These are phyloP conservation scores for Cryptosporidium sp. DNA, from an alignment of 169 alveolate species.

Conservation along the genomic window DNA sequence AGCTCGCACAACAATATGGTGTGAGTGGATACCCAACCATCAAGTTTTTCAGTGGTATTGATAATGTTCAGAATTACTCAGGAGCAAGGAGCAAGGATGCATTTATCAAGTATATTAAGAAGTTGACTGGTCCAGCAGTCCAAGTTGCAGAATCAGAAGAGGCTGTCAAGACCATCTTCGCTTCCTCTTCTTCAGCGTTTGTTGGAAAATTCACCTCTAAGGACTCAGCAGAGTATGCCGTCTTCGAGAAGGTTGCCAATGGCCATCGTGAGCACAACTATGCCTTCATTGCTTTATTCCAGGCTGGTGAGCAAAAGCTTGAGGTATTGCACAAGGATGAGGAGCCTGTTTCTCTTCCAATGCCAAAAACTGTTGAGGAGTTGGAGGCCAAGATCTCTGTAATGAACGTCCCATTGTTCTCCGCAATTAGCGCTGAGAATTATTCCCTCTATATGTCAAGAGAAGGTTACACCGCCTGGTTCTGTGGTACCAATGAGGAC, in stretches of 20 bases:
- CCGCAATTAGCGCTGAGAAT: slow-evolving; percentile 81
- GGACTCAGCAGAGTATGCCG: slow-evolving; percentile 34
- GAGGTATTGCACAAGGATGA: slow-evolving; percentile 78
- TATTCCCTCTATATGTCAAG: slow-evolving; percentile 79
- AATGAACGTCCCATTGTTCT: slow-evolving; percentile 81
- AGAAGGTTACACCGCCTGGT: slow-evolving; percentile 78
- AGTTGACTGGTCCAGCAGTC: slow-evolving; percentile 90
- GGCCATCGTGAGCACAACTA: slow-evolving; percentile 71
- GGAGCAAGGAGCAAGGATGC: slow-evolving; percentile 91
- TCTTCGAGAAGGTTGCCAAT: slow-evolving; percentile 61
- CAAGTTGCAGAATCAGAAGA: slow-evolving; percentile 66
- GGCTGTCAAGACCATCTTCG: slow-evolving; percentile 18
- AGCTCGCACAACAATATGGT: slow-evolving; percentile 83
- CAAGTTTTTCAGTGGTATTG: slow-evolving; percentile 81
- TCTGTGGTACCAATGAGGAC: slow-evolving; percentile 79
- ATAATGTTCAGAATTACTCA: slow-evolving; percentile 78
- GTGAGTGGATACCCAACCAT: slow-evolving; percentile 89
- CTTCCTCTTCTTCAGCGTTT: slow-evolving; percentile 58
- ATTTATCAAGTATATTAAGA: slow-evolving; percentile 88
- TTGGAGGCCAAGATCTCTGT: slow-evolving; percentile 76
- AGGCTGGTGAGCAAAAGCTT: slow-evolving; percentile 47
- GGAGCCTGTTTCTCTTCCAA: slow-evolving; percentile 75
- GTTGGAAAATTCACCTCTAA: slow-evolving; percentile 67
- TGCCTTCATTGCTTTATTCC: slow-evolving; percentile 61
- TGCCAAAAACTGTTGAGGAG: slow-evolving; percentile 77